A percentile compares a stretch with the other conserved stretches of the same genome.
Conservation (phyloP, 768 basidiomycete species). For the Leccinum truebloodii region DNA sequence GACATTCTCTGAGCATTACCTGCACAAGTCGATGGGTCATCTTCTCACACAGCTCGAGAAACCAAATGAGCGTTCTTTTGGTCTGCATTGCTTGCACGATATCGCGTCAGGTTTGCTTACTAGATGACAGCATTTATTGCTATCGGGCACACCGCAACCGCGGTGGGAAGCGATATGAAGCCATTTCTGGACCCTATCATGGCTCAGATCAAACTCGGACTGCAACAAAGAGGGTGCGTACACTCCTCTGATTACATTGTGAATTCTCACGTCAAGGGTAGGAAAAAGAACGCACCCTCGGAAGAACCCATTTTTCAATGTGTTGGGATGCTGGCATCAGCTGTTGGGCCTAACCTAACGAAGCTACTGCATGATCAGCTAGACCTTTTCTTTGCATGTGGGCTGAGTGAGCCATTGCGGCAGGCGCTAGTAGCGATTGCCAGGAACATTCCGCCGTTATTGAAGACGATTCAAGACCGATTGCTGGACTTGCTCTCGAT, state of each 20-base stretch:
- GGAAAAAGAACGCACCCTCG: slow-evolving; percentile 86
- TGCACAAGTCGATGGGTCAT: slow-evolving; percentile 94
- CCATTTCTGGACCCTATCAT: slow-evolving; percentile 93
- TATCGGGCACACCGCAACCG: slow-evolving; percentile 91
- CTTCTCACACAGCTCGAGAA: slow-evolving; percentile 87
- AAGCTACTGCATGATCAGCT: slow-evolving; percentile 95
- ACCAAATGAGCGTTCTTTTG: slow-evolving; percentile 83
- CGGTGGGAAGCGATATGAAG: slow-evolving; percentile 94
- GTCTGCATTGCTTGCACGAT: slow-evolving; percentile 41
- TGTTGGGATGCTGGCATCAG: slow-evolving; percentile 91
- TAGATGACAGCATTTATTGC: slow-evolving; percentile 79
- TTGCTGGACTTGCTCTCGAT: slow-evolving; percentile 82
- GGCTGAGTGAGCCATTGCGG: slow-evolving; percentile 85
- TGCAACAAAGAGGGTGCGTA: slow-evolving; percentile 81
- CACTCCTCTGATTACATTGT: background rate
- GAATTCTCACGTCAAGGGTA: slow-evolving; percentile 25
- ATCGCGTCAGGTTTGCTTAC: slow-evolving; percentile 2
- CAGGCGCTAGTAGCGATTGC: slow-evolving; percentile 85
- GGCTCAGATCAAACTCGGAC: slow-evolving; percentile 82
- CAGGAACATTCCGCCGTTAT: slow-evolving; percentile 82
- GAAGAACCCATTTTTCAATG: slow-evolving; percentile 98
- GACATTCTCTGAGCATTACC: slow-evolving; percentile 86
- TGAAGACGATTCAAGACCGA: slow-evolving; percentile 94
- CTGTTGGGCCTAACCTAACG: slow-evolving; percentile 94
- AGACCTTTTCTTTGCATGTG: slow-evolving; percentile 94